Conservation (phyloP, 1,284 basidiomycete species). For the Leccinum angustisporum region DNA sequence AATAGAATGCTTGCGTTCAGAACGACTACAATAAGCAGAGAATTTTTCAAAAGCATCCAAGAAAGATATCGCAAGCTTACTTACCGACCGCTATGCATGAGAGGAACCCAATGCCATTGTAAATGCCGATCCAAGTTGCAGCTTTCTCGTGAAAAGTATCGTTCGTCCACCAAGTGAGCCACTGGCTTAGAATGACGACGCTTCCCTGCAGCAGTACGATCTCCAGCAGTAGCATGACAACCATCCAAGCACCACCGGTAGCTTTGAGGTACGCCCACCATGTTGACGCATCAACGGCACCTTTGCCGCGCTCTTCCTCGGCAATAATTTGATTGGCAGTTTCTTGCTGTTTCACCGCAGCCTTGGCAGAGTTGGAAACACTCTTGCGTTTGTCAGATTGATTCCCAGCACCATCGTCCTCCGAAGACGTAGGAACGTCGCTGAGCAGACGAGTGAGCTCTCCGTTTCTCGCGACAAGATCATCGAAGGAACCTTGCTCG, state of each 20-base stretch:
- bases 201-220: slow-evolving; percentile 18
- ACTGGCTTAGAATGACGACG: slow-evolving; percentile 26
- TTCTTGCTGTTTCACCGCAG: slow-evolving; percentile 12
- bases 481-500: slow-evolving; percentile 43
- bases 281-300: slow-evolving; percentile 49
- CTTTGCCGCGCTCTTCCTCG: slow-evolving; percentile 56
- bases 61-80: slow-evolving; percentile 4
- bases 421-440: slow-evolving; percentile 35
- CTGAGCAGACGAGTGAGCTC: slow-evolving; percentile 38
- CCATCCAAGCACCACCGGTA: slow-evolving; percentile 25
- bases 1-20: slow-evolving; percentile 35
- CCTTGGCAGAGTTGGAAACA: slow-evolving; percentile 8
- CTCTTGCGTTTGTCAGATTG: slow-evolving; percentile 29
- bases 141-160: slow-evolving; percentile 35
- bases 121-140: slow-evolving; percentile 29
- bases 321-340: slow-evolving; percentile 48
- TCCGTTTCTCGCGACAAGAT: slow-evolving; percentile 38
- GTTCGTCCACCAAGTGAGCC: slow-evolving; percentile 34
- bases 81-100: slow-evolving; percentile 37
- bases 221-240: slow-evolving; percentile 20
- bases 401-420: slow-evolving; percentile 34
- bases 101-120: slow-evolving; percentile 37
- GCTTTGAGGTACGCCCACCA: slow-evolving; percentile 27
- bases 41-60: slow-evolving; percentile 12
- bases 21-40: slow-evolving; percentile 13